Conservation (phyloP, 352 stramenopile genomes). For the Chrysophaeum taylorii region DNA sequence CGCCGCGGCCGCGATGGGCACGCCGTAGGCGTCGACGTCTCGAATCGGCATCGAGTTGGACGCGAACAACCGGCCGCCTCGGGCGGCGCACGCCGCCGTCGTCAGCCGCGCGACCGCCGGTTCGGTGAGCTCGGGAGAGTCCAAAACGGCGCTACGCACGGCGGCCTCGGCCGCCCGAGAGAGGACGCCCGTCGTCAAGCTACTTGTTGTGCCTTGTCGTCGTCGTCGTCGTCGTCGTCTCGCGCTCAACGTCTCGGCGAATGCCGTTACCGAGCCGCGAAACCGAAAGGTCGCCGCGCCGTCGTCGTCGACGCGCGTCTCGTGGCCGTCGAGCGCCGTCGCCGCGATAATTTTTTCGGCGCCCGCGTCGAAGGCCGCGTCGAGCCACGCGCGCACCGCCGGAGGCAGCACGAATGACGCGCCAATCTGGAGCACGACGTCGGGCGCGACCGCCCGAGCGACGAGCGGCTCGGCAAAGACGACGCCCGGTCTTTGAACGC, state of each 20-base stretch:
- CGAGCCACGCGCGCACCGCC: neutral
- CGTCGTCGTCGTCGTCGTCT: no score
- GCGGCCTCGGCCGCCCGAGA: neutral
- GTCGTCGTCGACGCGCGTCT: constrained; percentile 13
- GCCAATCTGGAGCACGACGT: constrained; percentile 2
- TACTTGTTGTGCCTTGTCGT: no score
- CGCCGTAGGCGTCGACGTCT: constrained; percentile 1
- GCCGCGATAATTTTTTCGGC: neutral
- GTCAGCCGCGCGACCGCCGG: neutral
- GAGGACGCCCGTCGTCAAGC: no score
- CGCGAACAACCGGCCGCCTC: neutral
- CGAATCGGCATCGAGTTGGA: constrained; percentile 5
- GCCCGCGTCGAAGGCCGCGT: neutral
- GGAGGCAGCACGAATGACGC: neutral
- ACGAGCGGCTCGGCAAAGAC: neutral
- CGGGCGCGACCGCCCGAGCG: neutral
- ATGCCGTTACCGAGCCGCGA: neutral
- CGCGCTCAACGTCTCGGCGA: neutral
- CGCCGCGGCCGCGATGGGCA: neutral
- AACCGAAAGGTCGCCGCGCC: neutral
- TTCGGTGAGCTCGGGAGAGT: neutral
- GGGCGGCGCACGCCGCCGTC: neutral
- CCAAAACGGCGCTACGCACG: neutral
- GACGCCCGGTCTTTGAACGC: neutral
- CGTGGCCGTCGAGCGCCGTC: neutral